Percentiles rank a stretch among this genome's conserved stretches.
These are phyloP conservation scores for Actinidia chinensis DNA, from an alignment of 179 eudicot species.

Conservation along the genomic window DNA sequence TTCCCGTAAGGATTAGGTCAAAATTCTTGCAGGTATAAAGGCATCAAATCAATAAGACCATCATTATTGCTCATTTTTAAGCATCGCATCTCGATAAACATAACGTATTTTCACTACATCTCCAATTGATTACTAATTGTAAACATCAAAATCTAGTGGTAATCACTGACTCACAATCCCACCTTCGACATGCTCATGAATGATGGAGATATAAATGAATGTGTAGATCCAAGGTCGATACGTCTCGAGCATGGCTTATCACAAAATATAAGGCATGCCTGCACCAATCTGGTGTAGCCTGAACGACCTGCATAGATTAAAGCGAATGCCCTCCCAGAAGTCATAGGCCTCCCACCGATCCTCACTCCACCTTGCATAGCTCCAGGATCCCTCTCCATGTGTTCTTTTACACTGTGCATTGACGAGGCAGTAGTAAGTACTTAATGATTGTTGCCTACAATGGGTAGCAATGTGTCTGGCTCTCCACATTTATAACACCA, in stretches of 20 bases:
- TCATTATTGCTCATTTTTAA: background rate
- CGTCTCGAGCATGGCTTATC: background rate
- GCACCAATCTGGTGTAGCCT: background rate
- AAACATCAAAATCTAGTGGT: background rate
- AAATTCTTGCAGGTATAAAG: too few relatives aligned
- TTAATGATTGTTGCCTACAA: background rate
- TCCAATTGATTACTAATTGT: too few relatives aligned
- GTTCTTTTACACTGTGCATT: background rate
- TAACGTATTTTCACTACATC: background rate
- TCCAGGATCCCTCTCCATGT: background rate
- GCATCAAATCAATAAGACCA: too few relatives aligned
- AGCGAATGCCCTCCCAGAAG: background rate
- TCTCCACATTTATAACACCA: background rate
- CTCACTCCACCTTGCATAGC: background rate
- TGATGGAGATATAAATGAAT: background rate
- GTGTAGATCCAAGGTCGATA: background rate
- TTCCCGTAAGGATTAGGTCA: too few relatives aligned
- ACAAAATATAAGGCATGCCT: background rate
- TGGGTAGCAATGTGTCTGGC: background rate
- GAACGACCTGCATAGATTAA: background rate
- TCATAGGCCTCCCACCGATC: background rate
- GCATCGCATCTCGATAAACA: background rate
- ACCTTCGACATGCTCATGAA: background rate
- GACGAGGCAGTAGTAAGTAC: background rate
- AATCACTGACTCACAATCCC: background rate